These are phyloP conservation scores for Wickerhamomyces sp. DNA, from an alignment of 1,139 yeast species.

Conservation along the genomic window DNA sequence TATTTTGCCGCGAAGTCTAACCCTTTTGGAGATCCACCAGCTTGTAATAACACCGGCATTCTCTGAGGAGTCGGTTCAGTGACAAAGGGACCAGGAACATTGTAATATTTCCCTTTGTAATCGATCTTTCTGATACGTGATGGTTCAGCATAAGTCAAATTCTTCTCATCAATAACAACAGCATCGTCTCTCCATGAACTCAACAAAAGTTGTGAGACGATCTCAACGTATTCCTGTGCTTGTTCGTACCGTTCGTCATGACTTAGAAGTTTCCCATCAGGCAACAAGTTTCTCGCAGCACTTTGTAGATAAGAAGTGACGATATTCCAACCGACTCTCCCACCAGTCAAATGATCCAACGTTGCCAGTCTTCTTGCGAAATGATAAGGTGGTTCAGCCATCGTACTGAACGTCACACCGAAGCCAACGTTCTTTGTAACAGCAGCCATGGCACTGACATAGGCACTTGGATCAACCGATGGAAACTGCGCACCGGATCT, in stretches of 20 bases:
- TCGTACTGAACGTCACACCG: conserved; percentile 37
- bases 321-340: conserved; percentile 40
- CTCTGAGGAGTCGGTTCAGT: conserved; percentile 38
- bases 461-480: conserved; percentile 32
- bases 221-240: conserved; percentile 36
- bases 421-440: conserved; percentile 34
- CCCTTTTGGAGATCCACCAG: conserved; percentile 40
- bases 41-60: conserved; percentile 38
- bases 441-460: conserved; percentile 36
- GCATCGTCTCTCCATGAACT: conserved; percentile 41
- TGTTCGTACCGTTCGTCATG: conserved; percentile 35
- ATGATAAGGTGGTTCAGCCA: conserved; percentile 36
- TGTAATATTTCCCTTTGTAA: conserved; percentile 33
- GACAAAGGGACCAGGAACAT: conserved; percentile 36
- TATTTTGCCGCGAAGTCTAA: conserved; percentile 38
- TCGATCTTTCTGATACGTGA: conserved; percentile 32
- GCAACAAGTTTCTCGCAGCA: conserved; percentile 34
- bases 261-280: conserved; percentile 32
- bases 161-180: conserved; percentile 26
- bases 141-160: conserved; percentile 32
- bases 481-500: conserved; percentile 38
- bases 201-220: conserved; percentile 32
- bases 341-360: conserved; percentile 35
- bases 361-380: conserved; percentile 37
- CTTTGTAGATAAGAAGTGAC: conserved; percentile 38